Evolutionary conservation across 78 protist species (phyloP).

Genomic region (Cavenderia fasciculata): DNA sequence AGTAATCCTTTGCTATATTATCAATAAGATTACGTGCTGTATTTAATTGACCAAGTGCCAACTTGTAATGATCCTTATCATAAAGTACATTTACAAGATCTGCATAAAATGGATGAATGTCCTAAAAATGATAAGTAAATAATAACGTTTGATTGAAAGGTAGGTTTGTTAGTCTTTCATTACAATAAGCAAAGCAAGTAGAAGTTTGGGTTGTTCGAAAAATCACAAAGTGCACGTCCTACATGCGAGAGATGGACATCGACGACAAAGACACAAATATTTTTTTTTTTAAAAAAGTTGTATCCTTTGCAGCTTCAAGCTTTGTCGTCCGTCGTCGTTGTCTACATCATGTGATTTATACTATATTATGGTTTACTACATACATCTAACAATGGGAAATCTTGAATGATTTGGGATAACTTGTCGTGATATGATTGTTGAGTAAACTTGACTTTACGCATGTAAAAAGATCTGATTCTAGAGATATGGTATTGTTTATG

Average conservation of each 20-base stretch:
- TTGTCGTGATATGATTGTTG: constrained; percentile 93
- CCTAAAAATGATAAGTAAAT: constrained; percentile 73
- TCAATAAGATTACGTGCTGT: constrained; percentile 91
- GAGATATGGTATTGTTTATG: constrained; percentile 94
- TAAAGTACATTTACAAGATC: constrained; percentile 99
- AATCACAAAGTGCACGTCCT: too few relatives aligned
- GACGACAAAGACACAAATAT: too few relatives aligned
- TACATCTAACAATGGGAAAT: constrained; percentile 98
- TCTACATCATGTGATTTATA: too few relatives aligned
- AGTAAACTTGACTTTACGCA: constrained; percentile 97
- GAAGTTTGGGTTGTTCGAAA: too few relatives aligned
- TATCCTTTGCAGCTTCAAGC: too few relatives aligned
- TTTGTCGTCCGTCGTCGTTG: too few relatives aligned
- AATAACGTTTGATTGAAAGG: too few relatives aligned
- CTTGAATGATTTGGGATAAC: constrained; percentile 92
- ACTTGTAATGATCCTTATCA: constrained; percentile 99
- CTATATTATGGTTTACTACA: constrained; percentile 1
- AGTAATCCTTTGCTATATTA: constrained; percentile 96
- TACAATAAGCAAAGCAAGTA: too few relatives aligned
- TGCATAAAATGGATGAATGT: constrained; percentile 99
- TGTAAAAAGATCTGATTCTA: constrained; percentile 97
- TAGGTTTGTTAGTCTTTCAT: too few relatives aligned
- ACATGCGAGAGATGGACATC: too few relatives aligned
- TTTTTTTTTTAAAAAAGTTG: too few relatives aligned
- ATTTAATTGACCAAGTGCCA: constrained; percentile 98